Percentiles rank a stretch among this genome's conserved stretches.
phyloP scores from a whole-genome alignment of 352 stramenopile species.

The Saprolegnia diclina region DNA sequence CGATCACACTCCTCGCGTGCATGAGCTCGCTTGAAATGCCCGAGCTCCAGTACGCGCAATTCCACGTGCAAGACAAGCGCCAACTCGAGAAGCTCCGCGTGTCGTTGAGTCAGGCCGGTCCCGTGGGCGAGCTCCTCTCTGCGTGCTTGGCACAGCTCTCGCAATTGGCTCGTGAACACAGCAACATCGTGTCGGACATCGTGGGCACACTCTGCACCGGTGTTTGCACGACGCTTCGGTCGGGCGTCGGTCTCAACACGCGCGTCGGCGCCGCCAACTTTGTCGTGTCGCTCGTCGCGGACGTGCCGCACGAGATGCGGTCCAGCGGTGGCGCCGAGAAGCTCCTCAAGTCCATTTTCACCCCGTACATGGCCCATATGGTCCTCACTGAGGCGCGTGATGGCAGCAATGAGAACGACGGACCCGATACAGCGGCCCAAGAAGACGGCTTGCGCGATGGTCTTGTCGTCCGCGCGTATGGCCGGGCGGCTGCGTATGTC shows the following conservation, averaged over 20 bases:
- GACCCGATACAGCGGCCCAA: not conserved
- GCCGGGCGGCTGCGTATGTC: constrained; percentile 64
- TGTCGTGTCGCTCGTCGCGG: constrained; percentile 51
- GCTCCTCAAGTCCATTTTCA: constrained; percentile 47
- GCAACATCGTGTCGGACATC: constrained; percentile 31
- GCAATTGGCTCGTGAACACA: constrained; percentile 38
- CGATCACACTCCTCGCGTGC: constrained; percentile 68
- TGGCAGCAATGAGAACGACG: constrained; percentile 55
- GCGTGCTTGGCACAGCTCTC: constrained; percentile 52
- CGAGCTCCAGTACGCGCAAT: constrained; percentile 78
- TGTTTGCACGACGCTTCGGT: constrained; percentile 52
- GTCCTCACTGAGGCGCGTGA: constrained; percentile 58
- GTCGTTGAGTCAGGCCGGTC: constrained; percentile 63
- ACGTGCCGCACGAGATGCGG: constrained; percentile 66
- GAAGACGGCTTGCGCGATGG: constrained; percentile 41
- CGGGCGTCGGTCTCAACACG: constrained; percentile 76
- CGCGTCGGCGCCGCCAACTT: constrained; percentile 75
- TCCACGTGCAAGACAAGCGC: constrained; percentile 81
- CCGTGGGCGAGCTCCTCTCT: constrained; percentile 65
- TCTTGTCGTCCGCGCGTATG: constrained; percentile 67
- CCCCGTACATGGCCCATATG: constrained; percentile 52
- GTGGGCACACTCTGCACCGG: constrained; percentile 49
- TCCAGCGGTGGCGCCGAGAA: constrained; percentile 55
- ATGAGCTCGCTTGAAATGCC: constrained; percentile 80
- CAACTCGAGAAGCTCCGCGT: constrained; percentile 72